These are phyloP conservation scores for Fusarium neocosmosporiellum DNA, from an alignment of 2,329 filamentous ascomycete species.

Conservation along the genomic window DNA sequence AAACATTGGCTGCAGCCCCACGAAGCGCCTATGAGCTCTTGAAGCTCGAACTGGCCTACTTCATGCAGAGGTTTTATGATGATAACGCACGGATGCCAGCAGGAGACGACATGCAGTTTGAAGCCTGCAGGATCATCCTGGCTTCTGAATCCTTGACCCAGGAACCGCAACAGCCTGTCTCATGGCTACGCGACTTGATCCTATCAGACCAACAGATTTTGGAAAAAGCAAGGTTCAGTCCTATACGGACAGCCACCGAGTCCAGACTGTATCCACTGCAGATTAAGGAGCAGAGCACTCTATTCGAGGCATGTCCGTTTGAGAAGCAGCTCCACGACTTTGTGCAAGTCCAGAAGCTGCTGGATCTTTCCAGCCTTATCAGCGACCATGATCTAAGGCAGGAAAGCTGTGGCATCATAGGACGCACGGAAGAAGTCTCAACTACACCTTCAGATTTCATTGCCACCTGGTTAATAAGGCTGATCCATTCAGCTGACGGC, in stretches of 20 bases:
- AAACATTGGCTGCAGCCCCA: constrained; percentile 14
- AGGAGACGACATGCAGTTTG: constrained; percentile 21
- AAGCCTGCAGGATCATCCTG: constrained; percentile 26
- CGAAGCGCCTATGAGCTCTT: constrained; percentile 28
- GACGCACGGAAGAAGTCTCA: constrained; percentile 26
- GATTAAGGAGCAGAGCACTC: constrained; percentile 39
- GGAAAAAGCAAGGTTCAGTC: constrained; percentile 35
- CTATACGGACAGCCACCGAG: constrained; percentile 35
- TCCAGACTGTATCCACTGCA: constrained; percentile 32
- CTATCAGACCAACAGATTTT: constrained; percentile 15
- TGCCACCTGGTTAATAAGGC: constrained; percentile 33
- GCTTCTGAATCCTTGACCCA: constrained; percentile 16
- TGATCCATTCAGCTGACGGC: constrained; percentile 19
- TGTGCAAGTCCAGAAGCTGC: constrained; percentile 5
- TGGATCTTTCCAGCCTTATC: background rate
- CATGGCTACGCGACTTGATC: constrained; percentile 32
- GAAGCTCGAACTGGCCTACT: constrained; percentile 31
- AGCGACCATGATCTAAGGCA: constrained; percentile 19
- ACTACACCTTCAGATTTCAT: constrained; percentile 32
- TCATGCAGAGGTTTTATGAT: constrained; percentile 28
- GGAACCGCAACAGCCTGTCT: constrained; percentile 6
- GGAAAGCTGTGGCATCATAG: constrained; percentile 29
- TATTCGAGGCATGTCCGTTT: constrained; percentile 42
- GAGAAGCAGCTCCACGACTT: constrained; percentile 35
- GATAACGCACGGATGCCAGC: constrained; percentile 12